Evolutionary conservation across 2,329 filamentous ascomycete genomes (phyloP), one percentile per base, ranked within the genome.

Genomic region (Apiospora rasikravindrae): DNA sequence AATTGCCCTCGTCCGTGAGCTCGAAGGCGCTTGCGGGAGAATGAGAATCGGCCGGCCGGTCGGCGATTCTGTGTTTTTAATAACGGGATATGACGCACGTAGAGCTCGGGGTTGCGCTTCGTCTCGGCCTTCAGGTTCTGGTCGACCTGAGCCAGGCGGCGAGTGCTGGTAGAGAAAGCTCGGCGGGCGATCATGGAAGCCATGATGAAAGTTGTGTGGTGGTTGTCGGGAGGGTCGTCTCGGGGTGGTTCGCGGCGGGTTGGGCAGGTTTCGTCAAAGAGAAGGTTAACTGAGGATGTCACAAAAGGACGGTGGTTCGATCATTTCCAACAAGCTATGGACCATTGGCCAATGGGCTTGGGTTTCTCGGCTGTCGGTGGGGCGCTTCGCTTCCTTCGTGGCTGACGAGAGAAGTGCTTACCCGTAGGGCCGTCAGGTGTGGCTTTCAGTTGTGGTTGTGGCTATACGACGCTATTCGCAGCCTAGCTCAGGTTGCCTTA

Each of bases 171-270:
- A 78, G 86, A 84, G 78, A 90, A 87, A 73, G 88, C 84, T 75
- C 89, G 85, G 77, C 88, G 88, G 76, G 88, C 83, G 78, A 89
- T 82, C 77, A 87, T 81, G 77, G 89, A 89, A 73, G 88, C 86
- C 88, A 90, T 90, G 81, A 79, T 82, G 57, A 40, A 64, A n/a
- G 29, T 64, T 37, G 29, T 64, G 33, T n/a, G 22, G 57, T 64
- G 33, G 22, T 64, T n/a, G 29, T 61, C 53, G 29, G 10, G 53
- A 19, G 53, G 29, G 53, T 64, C 57, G 57, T 64, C 33, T 64
- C 57, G 57, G 51, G 57, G 33, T 37, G 33, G 57, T n/a, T 64
- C 57, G 22, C 57, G 33, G 57, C 57, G 16, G 57, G 10, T 40
- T 64, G 57, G 57, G 57, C 57, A 64, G 53, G 57, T 64, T 64